Evolutionary conservation across 176 grass and related monocot genomes (phyloP).

Genomic region (Thalia dealbata): DNA sequence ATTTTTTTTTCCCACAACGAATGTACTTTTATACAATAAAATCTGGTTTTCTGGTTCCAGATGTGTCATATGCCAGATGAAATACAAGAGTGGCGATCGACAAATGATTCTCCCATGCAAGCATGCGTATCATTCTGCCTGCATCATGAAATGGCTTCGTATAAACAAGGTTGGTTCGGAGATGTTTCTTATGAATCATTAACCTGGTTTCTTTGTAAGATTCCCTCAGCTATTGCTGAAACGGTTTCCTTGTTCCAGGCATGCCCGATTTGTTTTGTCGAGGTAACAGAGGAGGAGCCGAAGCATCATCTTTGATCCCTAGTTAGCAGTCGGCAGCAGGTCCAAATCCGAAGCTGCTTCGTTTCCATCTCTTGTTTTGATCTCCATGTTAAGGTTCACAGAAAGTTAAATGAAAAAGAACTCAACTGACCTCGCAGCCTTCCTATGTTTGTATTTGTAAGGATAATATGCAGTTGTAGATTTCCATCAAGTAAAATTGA

Average conservation of each 20-base stretch:
- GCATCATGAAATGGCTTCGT: slow-evolving; percentile 79
- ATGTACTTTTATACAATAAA: too few species aligned
- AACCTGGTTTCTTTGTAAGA: too few species aligned
- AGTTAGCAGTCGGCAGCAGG: not conserved
- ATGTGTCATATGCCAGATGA: slow-evolving; percentile 97
- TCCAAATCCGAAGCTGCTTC: not conserved
- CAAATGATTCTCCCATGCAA: slow-evolving; percentile 94
- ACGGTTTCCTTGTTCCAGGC: slow-evolving; percentile 44
- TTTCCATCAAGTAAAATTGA: not conserved
- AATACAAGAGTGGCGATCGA: slow-evolving; percentile 84
- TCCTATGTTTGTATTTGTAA: not conserved
- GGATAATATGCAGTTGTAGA: not conserved
- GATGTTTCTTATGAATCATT: too few species aligned
- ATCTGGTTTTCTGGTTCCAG: slow-evolving; percentile 29
- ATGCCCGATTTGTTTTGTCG: slow-evolving; percentile 85
- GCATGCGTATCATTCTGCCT: slow-evolving; percentile 74
- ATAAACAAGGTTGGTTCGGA: slow-evolving; percentile 69
- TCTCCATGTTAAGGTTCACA: not conserved
- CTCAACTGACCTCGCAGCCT: not conserved
- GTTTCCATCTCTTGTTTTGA: not conserved
- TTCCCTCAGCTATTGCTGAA: too few species aligned
- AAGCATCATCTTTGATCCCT: slow-evolving; percentile 44
- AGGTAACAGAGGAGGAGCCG: slow-evolving; percentile 46
- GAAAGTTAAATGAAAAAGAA: not conserved
- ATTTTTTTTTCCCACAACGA: too few species aligned